Evolutionary conservation across 352 stramenopile genomes (phyloP), one percentile per base, ranked within the genome.

Genomic region (Globisporangium paroecandrum): DNA sequence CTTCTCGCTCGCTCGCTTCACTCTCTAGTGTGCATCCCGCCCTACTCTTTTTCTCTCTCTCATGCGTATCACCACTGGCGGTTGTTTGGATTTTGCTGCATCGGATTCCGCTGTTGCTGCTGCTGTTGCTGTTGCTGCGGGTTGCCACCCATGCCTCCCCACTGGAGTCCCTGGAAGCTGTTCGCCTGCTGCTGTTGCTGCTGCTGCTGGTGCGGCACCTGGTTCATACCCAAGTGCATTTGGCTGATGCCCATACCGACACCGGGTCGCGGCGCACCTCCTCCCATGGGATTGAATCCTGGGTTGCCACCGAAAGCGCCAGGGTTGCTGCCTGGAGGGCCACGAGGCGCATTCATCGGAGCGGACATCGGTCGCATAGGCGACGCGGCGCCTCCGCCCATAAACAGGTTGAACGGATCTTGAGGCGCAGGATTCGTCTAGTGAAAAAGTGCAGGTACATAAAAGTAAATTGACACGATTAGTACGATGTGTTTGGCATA

Each of bases 111-210:
- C 58, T 82, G 82, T 43, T 81, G 81, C 34, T 72, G 75, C 55
- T 82, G 80, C 58, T 72, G 75, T 53, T 81, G 78, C 66, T 85
- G 77, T 49, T 80, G 78, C 58, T 82, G 71, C 25, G 64, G n/a
- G 25, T 66, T 66, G 27, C 66, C 66, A 10, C 83, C 83, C 86
- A 94, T 94, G 47, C 86, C 86, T 61, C 90, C 83, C 86, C 86
- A 94, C 61, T 94, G 85, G 9, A 94, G 75, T 34, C 85, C 85
- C 55, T 90, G 82, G 82, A 94, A 94, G 68, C 86, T 91, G 82
- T 92, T 89, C 63, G 81, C 75, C 59, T 81, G 70, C 59, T 79
- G 71, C 41, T 75, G 74, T 7, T 74, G 75, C 43, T 76, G 72
- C 53, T 82, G 77, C 58, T 89, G 78, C 63, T 83, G 70, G 29